Evolutionary conservation across 257 asterid species (phyloP), one percentile per base, ranked within the genome.

Genomic region (Solanum neorickii): DNA sequence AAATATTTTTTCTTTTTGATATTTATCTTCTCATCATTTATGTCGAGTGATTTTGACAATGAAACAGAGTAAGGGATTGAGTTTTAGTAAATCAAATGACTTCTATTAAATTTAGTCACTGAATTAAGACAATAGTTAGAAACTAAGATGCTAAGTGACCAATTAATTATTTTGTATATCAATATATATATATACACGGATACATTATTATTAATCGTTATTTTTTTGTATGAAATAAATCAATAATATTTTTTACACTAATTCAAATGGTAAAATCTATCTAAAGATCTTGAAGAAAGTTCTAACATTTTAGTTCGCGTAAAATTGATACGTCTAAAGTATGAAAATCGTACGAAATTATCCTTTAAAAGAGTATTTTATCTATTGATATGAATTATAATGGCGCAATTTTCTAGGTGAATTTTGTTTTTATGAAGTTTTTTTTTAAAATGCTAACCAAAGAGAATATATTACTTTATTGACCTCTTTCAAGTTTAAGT

Each of bases 331-430:
- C 15, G 11, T 10, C 8, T 10, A 23, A 23, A 62, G 2, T 62
- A 62, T 23, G 5, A 62, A 62, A 65, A 65, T 11, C 5, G 9
- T 65, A 3, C 1, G 2, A n/a, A 62, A n/a, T n/a, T 11, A 4
- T n/a, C 0, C 1, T n/a, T 62, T 2, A 4, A 10, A 4, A 10
- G 1, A 11, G 33, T n/a, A 0, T 60, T 60, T 20, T 21, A 60
- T 60, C 3, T 21, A 1, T 4, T 60, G 10, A 60, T 60, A n/a
- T 9, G 16, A 65, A 2, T 10, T 65, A 11, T n/a, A 11, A 10
- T 65, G 18, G 10, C 10, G 0, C 15, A 10, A 62, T 10, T 62
- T 10, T 62, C 1, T 62, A 62, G 3, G 16, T 2, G 33, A 62
- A 35, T 35, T 35, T 9, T n/a, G 2, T n/a, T n/a, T 62, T 11